A percentile compares a stretch with the other conserved stretches of the same genome.
Conservation (phyloP, 208 protist species). For the Vickermania spadyakhi region DNA sequence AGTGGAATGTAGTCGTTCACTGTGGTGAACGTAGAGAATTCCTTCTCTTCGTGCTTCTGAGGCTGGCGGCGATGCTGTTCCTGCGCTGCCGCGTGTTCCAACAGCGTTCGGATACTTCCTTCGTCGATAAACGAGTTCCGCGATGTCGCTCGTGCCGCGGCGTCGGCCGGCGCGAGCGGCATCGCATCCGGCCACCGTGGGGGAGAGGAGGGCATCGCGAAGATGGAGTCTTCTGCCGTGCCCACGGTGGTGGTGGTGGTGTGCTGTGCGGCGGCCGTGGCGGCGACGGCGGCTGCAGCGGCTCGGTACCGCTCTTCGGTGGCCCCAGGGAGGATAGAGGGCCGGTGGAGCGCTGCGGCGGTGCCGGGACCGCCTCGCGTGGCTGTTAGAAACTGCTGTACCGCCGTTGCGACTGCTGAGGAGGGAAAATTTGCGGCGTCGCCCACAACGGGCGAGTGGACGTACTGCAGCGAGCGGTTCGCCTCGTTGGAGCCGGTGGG, state of each 20-base stretch:
- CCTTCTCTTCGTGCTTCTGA: background rate
- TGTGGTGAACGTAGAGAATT: slow-evolving; percentile 69
- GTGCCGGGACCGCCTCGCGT: background rate
- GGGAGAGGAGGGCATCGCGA: background rate
- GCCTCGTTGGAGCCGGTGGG: background rate
- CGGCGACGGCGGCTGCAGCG: background rate
- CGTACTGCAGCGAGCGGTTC: background rate
- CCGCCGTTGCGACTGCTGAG: background rate
- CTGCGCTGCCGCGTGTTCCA: background rate
- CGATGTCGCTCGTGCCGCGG: background rate
- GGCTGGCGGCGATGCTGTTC: background rate
- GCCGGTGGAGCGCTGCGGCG: background rate
- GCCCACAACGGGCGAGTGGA: background rate
- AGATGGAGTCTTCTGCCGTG: background rate
- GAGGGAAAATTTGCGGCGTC: background rate
- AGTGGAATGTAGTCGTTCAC: slow-evolving; percentile 65
- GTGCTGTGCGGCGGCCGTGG: background rate
- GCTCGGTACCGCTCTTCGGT: background rate
- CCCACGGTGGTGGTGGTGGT: background rate
- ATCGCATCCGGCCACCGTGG: background rate
- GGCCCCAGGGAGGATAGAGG: background rate
- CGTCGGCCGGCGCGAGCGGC: background rate
- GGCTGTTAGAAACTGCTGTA: background rate
- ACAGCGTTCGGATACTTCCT: background rate
- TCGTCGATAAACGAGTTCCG: background rate